A percentile compares a stretch with the other conserved stretches of the same genome.
phyloP scores from a whole-genome alignment of 1,139 yeast species.

The Zygotorulaspora mrakii region DNA sequence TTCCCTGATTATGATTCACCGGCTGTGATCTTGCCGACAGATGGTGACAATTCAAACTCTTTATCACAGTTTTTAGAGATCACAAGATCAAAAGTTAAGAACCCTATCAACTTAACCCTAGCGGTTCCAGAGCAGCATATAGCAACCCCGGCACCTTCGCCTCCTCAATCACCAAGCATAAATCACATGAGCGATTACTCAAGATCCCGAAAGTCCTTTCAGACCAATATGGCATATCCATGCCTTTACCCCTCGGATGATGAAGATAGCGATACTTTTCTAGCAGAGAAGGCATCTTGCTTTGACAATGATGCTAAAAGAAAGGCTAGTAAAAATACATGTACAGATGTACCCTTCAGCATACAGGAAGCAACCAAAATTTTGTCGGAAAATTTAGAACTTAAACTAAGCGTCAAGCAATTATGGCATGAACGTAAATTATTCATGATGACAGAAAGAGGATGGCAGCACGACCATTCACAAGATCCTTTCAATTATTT shows the following conservation, averaged over 20 bases:
- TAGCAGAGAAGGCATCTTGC: slow-evolving; percentile 17
- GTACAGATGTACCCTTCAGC: slow-evolving; percentile 58
- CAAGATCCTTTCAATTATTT: slow-evolving; percentile 23
- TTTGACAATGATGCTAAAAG: slow-evolving; percentile 10
- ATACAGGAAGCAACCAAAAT: slow-evolving; percentile 73
- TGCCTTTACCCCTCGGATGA: slow-evolving; percentile 61
- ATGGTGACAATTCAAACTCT: slow-evolving; percentile 49
- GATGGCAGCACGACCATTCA: slow-evolving; percentile 41
- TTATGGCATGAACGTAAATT: slow-evolving; percentile 65
- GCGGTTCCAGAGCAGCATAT: slow-evolving; percentile 68
- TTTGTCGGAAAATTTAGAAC: slow-evolving; percentile 57
- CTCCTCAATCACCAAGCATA: slow-evolving; percentile 57
- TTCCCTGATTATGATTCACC: slow-evolving; percentile 67
- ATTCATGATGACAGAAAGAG: slow-evolving; percentile 77
- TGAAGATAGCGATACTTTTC: slow-evolving; percentile 23
- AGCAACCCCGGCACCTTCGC: slow-evolving; percentile 89
- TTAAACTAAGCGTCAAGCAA: slow-evolving; percentile 60
- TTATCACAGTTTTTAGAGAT: slow-evolving; percentile 56
- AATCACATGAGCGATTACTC: slow-evolving; percentile 17
- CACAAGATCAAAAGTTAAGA: slow-evolving; percentile 57
- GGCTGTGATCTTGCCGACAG: slow-evolving; percentile 43
- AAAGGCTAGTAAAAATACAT: slow-evolving; percentile 3
- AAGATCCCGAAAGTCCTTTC: slow-evolving; percentile 57
- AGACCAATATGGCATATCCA: slow-evolving; percentile 77
- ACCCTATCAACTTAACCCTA: slow-evolving; percentile 41